These are phyloP conservation scores for Cladorrhinum samala DNA, from an alignment of 495 filamentous ascomycete species.

Conservation along the genomic window DNA sequence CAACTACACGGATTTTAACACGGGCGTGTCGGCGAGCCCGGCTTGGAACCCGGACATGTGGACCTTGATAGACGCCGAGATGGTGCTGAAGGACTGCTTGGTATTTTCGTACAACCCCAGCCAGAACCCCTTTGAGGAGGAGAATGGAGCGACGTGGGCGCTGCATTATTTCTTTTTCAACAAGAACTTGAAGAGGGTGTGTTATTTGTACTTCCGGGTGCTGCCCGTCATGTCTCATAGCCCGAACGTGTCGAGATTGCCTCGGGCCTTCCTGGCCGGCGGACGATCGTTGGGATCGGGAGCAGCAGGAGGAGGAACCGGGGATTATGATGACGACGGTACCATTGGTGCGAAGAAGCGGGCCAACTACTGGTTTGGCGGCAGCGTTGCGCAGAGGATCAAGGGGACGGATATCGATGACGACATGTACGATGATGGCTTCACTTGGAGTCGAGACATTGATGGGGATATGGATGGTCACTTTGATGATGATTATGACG, in stretches of 20 bases:
- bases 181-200: slow-evolving; percentile 85
- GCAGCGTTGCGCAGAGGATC: not conserved
- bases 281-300: slow-evolving; percentile 8
- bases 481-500: slow-evolving; percentile 45
- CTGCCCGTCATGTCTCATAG: slow-evolving; percentile 76
- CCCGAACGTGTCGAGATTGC: slow-evolving; percentile 31
- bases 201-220: slow-evolving; percentile 84
- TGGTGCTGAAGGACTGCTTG: slow-evolving; percentile 77
- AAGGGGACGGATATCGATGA: slow-evolving; percentile 34
- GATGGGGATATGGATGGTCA: slow-evolving; percentile 46
- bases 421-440: slow-evolving; percentile 40
- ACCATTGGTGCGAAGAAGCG: slow-evolving; percentile 4
- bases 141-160: slow-evolving; percentile 90
- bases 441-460: slow-evolving; percentile 44
- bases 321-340: slow-evolving; percentile 5
- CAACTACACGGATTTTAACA: slow-evolving; percentile 18
- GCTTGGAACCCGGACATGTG: slow-evolving; percentile 84
- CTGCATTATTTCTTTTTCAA: slow-evolving; percentile 98
- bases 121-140: slow-evolving; percentile 79
- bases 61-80: slow-evolving; percentile 84
- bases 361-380: slow-evolving; percentile 2
- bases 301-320: not conserved
- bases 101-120: slow-evolving; percentile 80
- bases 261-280: slow-evolving; percentile 21
- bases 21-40: slow-evolving; percentile 28